Percentiles rank a stretch among this genome's conserved stretches.
Evolutionary conservation across 2,329 filamentous ascomycete genomes (phyloP).

Genomic region (Dothideomycetes sp.): DNA sequence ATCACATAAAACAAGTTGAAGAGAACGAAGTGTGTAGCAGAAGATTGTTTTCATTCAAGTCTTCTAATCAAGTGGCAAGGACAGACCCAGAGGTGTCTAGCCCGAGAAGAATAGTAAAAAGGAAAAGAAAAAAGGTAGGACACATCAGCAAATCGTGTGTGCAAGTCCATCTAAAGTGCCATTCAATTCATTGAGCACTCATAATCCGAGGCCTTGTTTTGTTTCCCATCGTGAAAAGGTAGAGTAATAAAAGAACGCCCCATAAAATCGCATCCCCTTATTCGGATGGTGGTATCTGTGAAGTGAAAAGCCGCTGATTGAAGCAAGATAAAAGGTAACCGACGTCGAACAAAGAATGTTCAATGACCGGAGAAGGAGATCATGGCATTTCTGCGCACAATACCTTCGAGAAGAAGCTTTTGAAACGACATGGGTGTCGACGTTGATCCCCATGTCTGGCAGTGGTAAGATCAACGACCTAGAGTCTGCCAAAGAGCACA

Average conservation of each 20-base stretch:
- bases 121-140: not conserved
- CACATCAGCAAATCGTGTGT: not conserved
- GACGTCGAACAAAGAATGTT: too few species aligned
- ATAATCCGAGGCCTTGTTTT: not conserved
- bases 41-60: not conserved
- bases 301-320: not conserved
- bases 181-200: not conserved
- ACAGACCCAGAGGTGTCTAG: not conserved
- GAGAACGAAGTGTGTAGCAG: not conserved
- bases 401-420: too few species aligned
- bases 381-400: too few species aligned
- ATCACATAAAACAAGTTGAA: not conserved
- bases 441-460: too few species aligned
- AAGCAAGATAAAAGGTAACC: too few species aligned
- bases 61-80: not conserved
- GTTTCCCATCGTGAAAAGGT: not conserved
- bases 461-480: too few species aligned
- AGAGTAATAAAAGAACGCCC: not conserved
- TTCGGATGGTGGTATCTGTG: not conserved
- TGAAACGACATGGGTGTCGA: too few species aligned
- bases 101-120: not conserved
- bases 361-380: too few species aligned
- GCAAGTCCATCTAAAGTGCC: not conserved
- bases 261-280: not conserved
- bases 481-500: constrained; percentile 11